phyloP scores from a whole-genome alignment of 2,329 filamentous ascomycete species.

The Penicillium sp. region DNA sequence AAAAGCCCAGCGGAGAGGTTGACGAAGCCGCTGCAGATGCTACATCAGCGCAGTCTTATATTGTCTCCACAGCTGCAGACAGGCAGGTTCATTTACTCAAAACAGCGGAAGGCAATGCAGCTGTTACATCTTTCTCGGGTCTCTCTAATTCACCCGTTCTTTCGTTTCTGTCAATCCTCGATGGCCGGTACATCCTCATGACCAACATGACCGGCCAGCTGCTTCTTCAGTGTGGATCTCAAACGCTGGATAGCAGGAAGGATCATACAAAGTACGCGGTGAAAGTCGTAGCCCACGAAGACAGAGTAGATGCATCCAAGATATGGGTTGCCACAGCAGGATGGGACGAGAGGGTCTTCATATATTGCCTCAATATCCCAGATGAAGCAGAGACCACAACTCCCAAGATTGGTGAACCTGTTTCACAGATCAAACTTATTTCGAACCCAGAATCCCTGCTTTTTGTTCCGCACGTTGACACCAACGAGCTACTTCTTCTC shows the following conservation, averaged over 20 bases:
- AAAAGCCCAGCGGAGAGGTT: constrained; percentile 15
- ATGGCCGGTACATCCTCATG: constrained; percentile 49
- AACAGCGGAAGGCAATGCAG: constrained; percentile 19
- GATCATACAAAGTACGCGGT: constrained; percentile 62
- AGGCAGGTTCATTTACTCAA: constrained; percentile 50
- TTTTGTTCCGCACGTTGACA: constrained; percentile 53
- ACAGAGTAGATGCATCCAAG: constrained; percentile 26
- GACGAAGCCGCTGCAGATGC: constrained; percentile 12
- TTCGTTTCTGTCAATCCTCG: constrained; percentile 47
- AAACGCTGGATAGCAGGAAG: constrained; percentile 49
- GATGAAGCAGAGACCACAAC: constrained; percentile 4
- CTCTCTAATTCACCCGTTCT: constrained; percentile 51
- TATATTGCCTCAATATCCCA: constrained; percentile 45
- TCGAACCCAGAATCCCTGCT: constrained; percentile 59
- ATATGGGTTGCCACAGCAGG: constrained; percentile 57
- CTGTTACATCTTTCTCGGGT: constrained; percentile 26
- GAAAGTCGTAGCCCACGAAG: constrained; percentile 46
- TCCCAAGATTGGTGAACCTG: constrained; percentile 28
- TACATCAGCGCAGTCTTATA: constrained; percentile 20
- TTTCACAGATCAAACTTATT: constrained; percentile 31
- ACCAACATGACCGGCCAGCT: constrained; percentile 61
- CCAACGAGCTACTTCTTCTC: constrained; percentile 50
- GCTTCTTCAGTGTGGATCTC: constrained; percentile 47
- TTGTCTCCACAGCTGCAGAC: constrained; percentile 50
- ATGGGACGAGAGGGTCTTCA: constrained; percentile 58